Percentiles rank a stretch among this genome's conserved stretches.
Conservation (phyloP, 352 stramenopile species). For the Aphanomyces stellatus region DNA sequence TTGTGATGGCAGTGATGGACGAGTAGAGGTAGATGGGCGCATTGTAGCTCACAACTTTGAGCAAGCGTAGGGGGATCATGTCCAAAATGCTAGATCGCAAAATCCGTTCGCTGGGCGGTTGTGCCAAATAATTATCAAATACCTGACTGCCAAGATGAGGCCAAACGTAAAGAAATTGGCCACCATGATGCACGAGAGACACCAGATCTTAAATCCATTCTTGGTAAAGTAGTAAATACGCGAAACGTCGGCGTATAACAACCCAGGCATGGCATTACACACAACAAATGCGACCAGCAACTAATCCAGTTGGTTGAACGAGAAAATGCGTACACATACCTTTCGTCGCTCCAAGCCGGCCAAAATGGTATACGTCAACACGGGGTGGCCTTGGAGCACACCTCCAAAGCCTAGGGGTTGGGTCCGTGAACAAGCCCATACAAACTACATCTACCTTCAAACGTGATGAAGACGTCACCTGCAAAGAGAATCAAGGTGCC, state of each 20-base stretch:
- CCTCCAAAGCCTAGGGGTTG: constrained; percentile 1
- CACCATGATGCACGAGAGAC: constrained; percentile 3
- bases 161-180: constrained; percentile 15
- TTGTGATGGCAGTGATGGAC: constrained; percentile 8
- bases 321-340: neutral
- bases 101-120: neutral
- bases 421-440: neutral
- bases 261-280: neutral
- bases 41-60: neutral
- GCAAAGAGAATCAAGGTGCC: neutral
- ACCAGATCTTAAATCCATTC: constrained; percentile 20
- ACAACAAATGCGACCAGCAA: neutral
- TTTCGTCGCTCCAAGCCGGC: constrained; percentile 12
- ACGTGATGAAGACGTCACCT: constrained; percentile 10
- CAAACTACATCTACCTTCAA: neutral
- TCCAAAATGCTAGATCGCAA: neutral
- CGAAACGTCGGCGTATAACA: constrained; percentile 9
- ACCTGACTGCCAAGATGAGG: neutral
- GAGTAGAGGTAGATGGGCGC: constrained; percentile 14
- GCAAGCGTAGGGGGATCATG: neutral
- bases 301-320: too few relatives aligned
- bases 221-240: constrained; percentile 15
- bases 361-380: constrained; percentile 9
- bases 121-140: neutral
- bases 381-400: neutral